These are phyloP conservation scores for Isochrysis galbana DNA, from an alignment of 78 protist species.

Conservation along the genomic window DNA sequence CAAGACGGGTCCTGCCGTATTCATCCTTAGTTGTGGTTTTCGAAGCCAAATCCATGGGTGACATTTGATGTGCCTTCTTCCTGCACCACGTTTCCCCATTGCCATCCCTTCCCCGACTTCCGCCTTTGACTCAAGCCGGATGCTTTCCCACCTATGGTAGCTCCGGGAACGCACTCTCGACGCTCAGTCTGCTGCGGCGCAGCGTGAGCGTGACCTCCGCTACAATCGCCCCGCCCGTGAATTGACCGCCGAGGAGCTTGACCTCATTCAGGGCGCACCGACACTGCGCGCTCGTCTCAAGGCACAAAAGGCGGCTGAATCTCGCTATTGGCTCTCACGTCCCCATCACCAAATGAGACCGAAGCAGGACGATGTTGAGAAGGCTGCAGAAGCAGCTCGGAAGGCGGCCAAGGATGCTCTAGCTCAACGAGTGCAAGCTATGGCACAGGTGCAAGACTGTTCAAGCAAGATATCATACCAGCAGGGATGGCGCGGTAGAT, in stretches of 20 bases:
- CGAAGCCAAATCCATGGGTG: no score
- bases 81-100: no score
- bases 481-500: no score
- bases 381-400: not conserved
- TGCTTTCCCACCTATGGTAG: no score
- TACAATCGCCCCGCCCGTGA: not conserved
- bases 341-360: not conserved
- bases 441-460: no score
- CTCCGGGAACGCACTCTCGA: not conserved
- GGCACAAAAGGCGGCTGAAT: not conserved
- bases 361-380: not conserved
- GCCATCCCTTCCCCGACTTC: no score
- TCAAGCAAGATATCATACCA: no score
- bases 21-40: no score
- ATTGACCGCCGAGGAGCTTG: not conserved
- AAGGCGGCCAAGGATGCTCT: not conserved
- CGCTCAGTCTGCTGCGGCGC: not conserved
- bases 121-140: no score
- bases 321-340: not conserved
- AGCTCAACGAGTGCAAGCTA: not conserved
- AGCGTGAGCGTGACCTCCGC: not conserved
- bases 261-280: not conserved
- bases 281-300: not conserved
- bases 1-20: no score
- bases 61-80: no score